Percentiles rank a stretch among this genome's conserved stretches.
Evolutionary conservation across 73 alveolate species (phyloP).

Genomic region (Stentor roeselii): DNA sequence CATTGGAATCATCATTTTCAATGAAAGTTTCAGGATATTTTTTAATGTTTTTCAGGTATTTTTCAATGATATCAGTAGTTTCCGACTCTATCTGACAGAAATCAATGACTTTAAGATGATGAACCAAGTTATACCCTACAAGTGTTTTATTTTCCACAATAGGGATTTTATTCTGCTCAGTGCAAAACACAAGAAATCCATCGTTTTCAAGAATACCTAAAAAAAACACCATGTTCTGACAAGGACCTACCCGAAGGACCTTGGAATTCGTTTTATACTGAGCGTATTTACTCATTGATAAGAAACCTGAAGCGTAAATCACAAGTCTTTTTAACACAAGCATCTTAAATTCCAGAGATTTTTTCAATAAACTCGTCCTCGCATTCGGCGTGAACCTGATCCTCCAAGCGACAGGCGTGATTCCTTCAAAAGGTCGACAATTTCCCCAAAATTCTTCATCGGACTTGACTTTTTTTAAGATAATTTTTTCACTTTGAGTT

Average conservation of each 20-base stretch:
- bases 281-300: neutral
- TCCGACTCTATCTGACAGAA: neutral
- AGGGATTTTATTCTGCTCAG: neutral
- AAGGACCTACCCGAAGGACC: conserved; percentile 12
- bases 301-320: neutral
- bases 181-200: neutral
- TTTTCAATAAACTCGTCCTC: neutral
- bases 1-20: neutral
- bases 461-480: neutral
- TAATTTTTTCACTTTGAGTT: no score
- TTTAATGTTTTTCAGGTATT: neutral
- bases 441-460: conserved; percentile 9
- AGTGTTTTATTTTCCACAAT: neutral
- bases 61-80: neutral
- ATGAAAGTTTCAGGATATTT: neutral
- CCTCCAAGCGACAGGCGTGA: neutral
- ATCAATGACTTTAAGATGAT: neutral
- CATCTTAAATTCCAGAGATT: neutral
- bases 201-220: neutral
- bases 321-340: neutral
- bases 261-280: neutral
- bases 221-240: conserved; percentile 14
- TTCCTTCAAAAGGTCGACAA: neutral
- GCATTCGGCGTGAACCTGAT: neutral
- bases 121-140: neutral